Evolutionary conservation across 768 basidiomycete species (phyloP).

Genomic region (Mycena vitilis): DNA sequence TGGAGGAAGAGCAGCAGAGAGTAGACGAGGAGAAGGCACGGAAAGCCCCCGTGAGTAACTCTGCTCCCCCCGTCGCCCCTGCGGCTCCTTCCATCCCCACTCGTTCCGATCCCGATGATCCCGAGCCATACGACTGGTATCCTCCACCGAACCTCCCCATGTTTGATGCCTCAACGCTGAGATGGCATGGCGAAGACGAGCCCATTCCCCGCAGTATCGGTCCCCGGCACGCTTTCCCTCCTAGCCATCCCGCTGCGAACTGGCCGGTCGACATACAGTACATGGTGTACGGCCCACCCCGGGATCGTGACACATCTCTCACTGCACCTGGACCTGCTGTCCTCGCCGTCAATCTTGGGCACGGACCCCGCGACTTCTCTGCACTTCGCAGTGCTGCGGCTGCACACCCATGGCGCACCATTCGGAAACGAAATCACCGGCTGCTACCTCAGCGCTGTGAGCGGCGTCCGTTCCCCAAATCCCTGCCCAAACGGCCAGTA

Average conservation of each 20-base stretch:
- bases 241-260: too few relatives aligned
- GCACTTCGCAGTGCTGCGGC: not conserved
- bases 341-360: not conserved
- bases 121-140: too few relatives aligned
- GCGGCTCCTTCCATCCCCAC: not conserved
- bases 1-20: conserved; percentile 4
- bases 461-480: too few relatives aligned
- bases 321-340: not conserved
- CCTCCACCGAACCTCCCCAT: too few relatives aligned
- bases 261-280: too few relatives aligned
- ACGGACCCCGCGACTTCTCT: not conserved
- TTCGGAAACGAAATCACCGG: not conserved
- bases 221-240: too few relatives aligned
- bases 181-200: too few relatives aligned
- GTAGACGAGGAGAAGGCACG: conserved; percentile 3
- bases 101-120: not conserved
- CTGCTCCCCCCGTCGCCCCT: not conserved
- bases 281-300: too few relatives aligned
- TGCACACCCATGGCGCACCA: not conserved
- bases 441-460: not conserved
- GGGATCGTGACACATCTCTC: too few relatives aligned
- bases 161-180: too few relatives aligned
- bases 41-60: not conserved
- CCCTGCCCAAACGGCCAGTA: too few relatives aligned
- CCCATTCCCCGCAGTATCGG: too few relatives aligned